Percentiles rank a stretch among this genome's conserved stretches.
Evolutionary conservation across 129 eudicot species (phyloP).

Genomic region (Glebionis coronaria): DNA sequence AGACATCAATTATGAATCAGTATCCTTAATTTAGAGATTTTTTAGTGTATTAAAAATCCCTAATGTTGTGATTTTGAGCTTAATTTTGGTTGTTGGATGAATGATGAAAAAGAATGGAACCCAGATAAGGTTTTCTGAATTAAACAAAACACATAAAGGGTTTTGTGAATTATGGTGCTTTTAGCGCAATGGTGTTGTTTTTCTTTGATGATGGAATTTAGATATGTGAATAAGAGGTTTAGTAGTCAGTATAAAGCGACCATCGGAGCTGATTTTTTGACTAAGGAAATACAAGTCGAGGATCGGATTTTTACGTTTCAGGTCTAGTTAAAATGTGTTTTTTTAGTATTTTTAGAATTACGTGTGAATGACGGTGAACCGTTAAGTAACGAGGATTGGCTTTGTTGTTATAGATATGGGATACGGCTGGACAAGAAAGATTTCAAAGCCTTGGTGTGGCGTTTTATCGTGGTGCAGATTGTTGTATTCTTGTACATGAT

Average conservation of each 20-base stretch:
- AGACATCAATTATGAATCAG: slow-evolving; percentile 71
- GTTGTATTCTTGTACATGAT: slow-evolving; percentile 58
- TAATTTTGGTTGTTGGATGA: not conserved
- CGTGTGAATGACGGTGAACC: too few species aligned
- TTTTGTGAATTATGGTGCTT: not conserved
- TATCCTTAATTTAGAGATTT: slow-evolving; percentile 37
- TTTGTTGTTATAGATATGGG: slow-evolving; percentile 46
- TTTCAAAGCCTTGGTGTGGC: slow-evolving; percentile 34
- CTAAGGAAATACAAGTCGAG: slow-evolving; percentile 46
- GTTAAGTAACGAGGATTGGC: not conserved
- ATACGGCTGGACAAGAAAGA: slow-evolving; percentile 30
- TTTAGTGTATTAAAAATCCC: slow-evolving; percentile 10
- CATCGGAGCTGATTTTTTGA: slow-evolving; percentile 54
- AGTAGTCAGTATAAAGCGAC: slow-evolving; percentile 61
- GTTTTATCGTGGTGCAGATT: slow-evolving; percentile 59
- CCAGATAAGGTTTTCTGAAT: too few species aligned
- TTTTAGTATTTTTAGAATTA: too few species aligned
- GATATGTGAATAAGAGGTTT: slow-evolving; percentile 49
- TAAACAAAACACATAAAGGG: too few species aligned
- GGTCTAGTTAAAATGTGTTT: slow-evolving; percentile 24
- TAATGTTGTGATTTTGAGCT: slow-evolving; percentile 6
- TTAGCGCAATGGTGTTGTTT: not conserved
- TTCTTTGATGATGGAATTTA: slow-evolving; percentile 27
- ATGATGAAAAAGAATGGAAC: too few species aligned
- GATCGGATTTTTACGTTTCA: slow-evolving; percentile 53